Base-by-base conservation (phyloP, 371 early-diverging fungal genomes). In the Choanephora cucurbitarum region DNA sequence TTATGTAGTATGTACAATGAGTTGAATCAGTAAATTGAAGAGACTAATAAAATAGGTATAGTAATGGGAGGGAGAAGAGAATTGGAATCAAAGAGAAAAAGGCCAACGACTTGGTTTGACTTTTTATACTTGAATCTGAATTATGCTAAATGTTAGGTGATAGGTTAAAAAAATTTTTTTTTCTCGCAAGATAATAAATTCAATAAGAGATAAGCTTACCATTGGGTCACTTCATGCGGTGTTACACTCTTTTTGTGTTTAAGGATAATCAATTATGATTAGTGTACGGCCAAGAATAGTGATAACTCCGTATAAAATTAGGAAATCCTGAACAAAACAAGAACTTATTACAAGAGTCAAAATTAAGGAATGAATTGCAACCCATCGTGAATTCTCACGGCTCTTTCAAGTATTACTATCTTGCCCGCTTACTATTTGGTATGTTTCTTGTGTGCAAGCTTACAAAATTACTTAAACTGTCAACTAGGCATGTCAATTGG, bases 301-400 rank as follows among this genome's bases (percentile, higher is more conserved):
- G 28, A 28, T 6, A 37, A 37, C 37, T 37, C 37, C 37, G 37
- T 37, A 14, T 37, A 37, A 37, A 37, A 37, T 37, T 39, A 49
- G 49, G 49, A 49, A 49, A 49, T 49, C 39, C 18, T 49, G 49
- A 3, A 37, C 49, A 49, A 49, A 49, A 49, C 22, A 49, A 49
- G 49, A 39, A 49, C 32, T 48, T 48, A 33, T 48, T 28, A 5
- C 7, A n/a, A n/a, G n/a, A n/a, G 3, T 28, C 7, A 7, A 28
- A 28, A 28, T 28, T 7, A 28, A 28, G n/a, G n/a, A 28, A 28
- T 28, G 28, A 28, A 28, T 28, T 28, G 7, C 28, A 28, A 28
- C 28, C 7, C 28, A 28, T 28, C 7, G 7, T 28, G 28, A 28
- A 7, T 28, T 28, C 28, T 28, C 28, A 28, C 28, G 28, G 7